Percentiles rank a stretch among this genome's conserved stretches.
Conservation (phyloP, 805 yeast species). For the Saturnispora saitoi region DNA sequence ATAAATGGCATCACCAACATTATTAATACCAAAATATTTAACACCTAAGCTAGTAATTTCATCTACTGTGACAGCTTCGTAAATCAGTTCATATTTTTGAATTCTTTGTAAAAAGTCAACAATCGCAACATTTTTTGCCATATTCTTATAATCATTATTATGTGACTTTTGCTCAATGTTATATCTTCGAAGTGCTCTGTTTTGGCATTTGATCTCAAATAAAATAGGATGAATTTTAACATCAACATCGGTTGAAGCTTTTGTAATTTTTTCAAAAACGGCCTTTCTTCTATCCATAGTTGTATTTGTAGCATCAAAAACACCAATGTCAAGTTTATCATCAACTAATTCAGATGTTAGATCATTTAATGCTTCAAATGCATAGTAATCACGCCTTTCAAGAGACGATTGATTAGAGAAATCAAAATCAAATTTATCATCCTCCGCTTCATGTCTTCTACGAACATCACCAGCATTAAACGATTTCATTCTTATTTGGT, state of each 20-base stretch:
- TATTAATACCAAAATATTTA: conserved; percentile 26
- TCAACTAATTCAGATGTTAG: conserved; percentile 62
- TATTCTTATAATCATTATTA: conserved; percentile 50
- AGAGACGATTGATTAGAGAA: conserved; percentile 35
- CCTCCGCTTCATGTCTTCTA: conserved; percentile 28
- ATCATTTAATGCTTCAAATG: conserved; percentile 82
- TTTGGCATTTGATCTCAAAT: conserved; percentile 53
- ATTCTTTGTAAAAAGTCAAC: conserved; percentile 53
- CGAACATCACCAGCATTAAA: conserved; percentile 49
- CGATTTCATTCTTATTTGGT: conserved; percentile 22
- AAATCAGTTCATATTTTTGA: conserved; percentile 37
- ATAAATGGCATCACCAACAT: conserved; percentile 29
- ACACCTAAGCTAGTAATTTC: conserved; percentile 25
- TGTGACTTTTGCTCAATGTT: conserved; percentile 59
- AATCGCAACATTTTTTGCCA: conserved; percentile 44
- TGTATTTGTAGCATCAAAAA: conserved; percentile 65
- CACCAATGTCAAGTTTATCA: conserved; percentile 84
- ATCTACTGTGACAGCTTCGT: conserved; percentile 30
- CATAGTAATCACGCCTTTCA: conserved; percentile 80
- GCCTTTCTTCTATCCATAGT: conserved; percentile 50
- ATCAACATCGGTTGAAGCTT: conserved; percentile 39
- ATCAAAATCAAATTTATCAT: conserved; percentile 22
- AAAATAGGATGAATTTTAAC: conserved; percentile 40
- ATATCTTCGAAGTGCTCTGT: conserved; percentile 41
- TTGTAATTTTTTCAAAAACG: conserved; percentile 45